Conservation (phyloP, 2,329 filamentous ascomycete species). For the Zymoseptoria crescenta region DNA sequence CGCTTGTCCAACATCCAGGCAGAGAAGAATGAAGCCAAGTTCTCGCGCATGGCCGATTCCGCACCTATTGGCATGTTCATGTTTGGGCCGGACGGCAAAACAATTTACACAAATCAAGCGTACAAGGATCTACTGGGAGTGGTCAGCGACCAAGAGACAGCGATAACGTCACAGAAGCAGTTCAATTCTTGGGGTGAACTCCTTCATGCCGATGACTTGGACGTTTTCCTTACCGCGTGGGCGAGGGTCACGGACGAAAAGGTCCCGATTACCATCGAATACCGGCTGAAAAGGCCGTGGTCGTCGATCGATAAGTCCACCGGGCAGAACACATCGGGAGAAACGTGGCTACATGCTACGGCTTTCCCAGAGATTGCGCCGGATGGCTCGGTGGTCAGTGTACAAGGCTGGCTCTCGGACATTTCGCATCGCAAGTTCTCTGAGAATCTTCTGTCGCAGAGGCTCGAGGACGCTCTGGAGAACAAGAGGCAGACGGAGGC, state of each 20-base stretch:
- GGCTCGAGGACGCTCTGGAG: conserved; percentile 31
- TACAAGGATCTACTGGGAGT: conserved; percentile 32
- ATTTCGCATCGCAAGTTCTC: conserved; percentile 29
- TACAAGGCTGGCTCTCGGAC: conserved; percentile 30
- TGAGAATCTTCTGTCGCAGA: conserved; percentile 23
- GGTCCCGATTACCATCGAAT: conserved; percentile 30
- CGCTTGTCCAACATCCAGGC: conserved; percentile 25
- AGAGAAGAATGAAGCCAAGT: conserved; percentile 31
- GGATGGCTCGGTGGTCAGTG: conserved; percentile 21
- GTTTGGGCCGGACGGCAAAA: conserved; percentile 28
- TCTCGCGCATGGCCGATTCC: conserved; percentile 34
- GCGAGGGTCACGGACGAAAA: conserved; percentile 26
- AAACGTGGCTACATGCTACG: conserved; percentile 28
- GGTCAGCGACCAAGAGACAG: conserved; percentile 13
- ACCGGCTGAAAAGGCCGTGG: conserved; percentile 33
- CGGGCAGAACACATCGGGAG: conserved; percentile 20
- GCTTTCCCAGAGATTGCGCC: conserved; percentile 27
- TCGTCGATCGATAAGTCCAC: conserved; percentile 21
- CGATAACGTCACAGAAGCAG: neutral
- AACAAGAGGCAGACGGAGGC: conserved; percentile 31
- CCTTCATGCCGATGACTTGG: conserved; percentile 30
- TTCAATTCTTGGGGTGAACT: conserved; percentile 10
- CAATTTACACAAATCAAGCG: conserved; percentile 35
- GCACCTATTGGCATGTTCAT: conserved; percentile 35
- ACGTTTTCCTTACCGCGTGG: conserved; percentile 28